phyloP scores from a whole-genome alignment of 192 early-diverging fungal species.

The Phlyctochytrium bullatum region DNA sequence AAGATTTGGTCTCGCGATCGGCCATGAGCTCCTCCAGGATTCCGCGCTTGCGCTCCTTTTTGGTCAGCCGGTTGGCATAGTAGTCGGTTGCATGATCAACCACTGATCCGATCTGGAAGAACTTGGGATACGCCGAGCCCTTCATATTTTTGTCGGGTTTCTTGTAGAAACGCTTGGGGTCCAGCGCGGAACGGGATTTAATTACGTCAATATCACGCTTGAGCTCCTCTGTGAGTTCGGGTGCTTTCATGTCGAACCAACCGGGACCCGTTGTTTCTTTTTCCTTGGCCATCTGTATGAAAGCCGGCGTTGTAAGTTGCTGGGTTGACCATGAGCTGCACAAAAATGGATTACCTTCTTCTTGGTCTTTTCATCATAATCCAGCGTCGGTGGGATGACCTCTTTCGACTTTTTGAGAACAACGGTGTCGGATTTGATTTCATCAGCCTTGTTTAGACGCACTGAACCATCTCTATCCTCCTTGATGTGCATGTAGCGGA shows the following conservation, averaged over 20 bases:
- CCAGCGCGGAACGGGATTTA: slow-evolving; percentile 79
- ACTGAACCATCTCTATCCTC: slow-evolving; percentile 1
- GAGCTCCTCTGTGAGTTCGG: slow-evolving; percentile 81
- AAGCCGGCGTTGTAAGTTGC: background rate
- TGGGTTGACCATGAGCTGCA: background rate
- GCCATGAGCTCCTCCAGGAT: slow-evolving; percentile 87
- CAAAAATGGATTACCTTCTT: slow-evolving; percentile 24
- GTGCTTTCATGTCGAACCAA: slow-evolving; percentile 91
- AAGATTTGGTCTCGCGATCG: slow-evolving; percentile 66
- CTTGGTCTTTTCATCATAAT: slow-evolving; percentile 30
- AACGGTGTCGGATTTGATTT: slow-evolving; percentile 17
- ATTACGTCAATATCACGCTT: slow-evolving; percentile 88
- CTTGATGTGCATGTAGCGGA: background rate
- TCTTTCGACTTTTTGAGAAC: slow-evolving; percentile 16
- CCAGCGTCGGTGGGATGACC: slow-evolving; percentile 24
- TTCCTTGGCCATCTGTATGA: slow-evolving; percentile 14
- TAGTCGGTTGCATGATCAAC: slow-evolving; percentile 85
- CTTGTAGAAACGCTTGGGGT: slow-evolving; percentile 92
- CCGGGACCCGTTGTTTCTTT: slow-evolving; percentile 43
- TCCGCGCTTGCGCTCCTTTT: slow-evolving; percentile 79
- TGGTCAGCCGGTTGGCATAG: slow-evolving; percentile 77
- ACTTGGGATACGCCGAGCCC: slow-evolving; percentile 66
- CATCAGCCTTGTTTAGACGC: slow-evolving; percentile 3
- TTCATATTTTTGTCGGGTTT: slow-evolving; percentile 61
- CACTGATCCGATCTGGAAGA: slow-evolving; percentile 87